Conservation (phyloP, 306 rosid genomes). For the Ceratonia siliqua region DNA sequence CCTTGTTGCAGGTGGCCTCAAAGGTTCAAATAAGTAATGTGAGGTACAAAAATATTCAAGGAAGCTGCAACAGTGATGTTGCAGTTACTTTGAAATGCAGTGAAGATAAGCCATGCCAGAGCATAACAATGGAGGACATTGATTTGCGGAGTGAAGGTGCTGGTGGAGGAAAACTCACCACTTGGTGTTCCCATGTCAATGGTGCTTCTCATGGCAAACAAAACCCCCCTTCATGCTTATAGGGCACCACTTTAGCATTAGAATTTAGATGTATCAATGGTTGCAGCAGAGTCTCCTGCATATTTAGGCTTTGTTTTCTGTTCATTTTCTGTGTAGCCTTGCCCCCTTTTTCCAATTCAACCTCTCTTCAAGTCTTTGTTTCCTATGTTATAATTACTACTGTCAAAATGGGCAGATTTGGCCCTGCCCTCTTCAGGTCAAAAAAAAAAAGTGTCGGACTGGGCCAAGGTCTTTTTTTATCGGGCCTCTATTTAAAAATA, state of each 20-base stretch:
- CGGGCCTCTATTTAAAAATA: no score
- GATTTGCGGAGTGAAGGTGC: constrained; percentile 16
- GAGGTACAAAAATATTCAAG: constrained; percentile 52
- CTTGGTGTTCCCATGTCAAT: constrained; percentile 35
- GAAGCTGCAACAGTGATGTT: constrained; percentile 39
- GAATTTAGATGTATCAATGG: not conserved
- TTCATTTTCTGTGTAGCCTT: not conserved
- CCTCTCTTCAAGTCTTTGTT: no score
- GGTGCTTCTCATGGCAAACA: constrained; percentile 56
- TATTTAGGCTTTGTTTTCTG: not conserved
- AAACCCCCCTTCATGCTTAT: constrained; percentile 50
- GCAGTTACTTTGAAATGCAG: constrained; percentile 58
- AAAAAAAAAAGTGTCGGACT: no score
- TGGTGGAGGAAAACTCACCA: not conserved
- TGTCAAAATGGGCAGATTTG: no score
- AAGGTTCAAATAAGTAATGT: constrained; percentile 56
- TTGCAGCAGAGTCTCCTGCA: no score
- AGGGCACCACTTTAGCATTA: not conserved
- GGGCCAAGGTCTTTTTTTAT: no score
- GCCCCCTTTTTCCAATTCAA: no score
- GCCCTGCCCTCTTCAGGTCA: no score
- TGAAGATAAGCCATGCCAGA: constrained; percentile 48
- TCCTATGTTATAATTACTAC: no score
- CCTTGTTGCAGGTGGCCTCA: constrained; percentile 40
- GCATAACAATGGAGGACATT: constrained; percentile 44